Base-by-base conservation (phyloP, 108 stramenopile genomes). In the Conticribra weissflogii region DNA sequence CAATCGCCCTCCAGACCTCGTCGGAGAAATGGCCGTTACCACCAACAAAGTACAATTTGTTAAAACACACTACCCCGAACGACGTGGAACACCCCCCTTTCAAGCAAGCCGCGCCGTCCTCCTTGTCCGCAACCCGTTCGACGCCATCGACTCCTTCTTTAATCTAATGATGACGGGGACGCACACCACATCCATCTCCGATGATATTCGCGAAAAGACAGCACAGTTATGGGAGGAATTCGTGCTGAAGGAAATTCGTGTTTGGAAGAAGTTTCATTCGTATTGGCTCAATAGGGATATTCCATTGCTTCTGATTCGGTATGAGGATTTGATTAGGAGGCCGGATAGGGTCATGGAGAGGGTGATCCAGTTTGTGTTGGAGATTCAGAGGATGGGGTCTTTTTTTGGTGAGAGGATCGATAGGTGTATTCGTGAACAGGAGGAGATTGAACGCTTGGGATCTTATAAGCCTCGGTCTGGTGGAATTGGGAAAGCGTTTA, bases 51-150 rank as follows among this genome's bases (percentile, higher is more conserved):
- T 94, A 16, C 87, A 87, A 53, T 86, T 94, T 60, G 94, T 97
- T 49, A 97, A 97, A 80, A 94, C 94, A 12, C 96, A 97, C 70
- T 97, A 62, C 59, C 96, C 96, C 21, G 96, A 97, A 71, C 84
- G 96, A 17, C 47, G 63, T 16, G 96, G 96, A 22, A 55, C 21
- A 15, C 67, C 84, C 27, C 54, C 69, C 9, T 90, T 96, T 51
- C 55, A 27, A 14, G 83, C 72, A 32, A 71, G 64, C 57, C 76
- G 89, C 9, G 87, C 76, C 28, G 85, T 97, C n/a, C 68, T 97
- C 18, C 76, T 97, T 18, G 89, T 96, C 12, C 85, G 97, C 2
- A 97, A 96, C 55, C 97, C 97, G 0, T 96, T 94, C 76, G 97
- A 97, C 86, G 91, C 93, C 23, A 91, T 97, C 74, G 86, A 94